Conservation (phyloP, 352 stramenopile species). For the Phytopythium vexans region DNA sequence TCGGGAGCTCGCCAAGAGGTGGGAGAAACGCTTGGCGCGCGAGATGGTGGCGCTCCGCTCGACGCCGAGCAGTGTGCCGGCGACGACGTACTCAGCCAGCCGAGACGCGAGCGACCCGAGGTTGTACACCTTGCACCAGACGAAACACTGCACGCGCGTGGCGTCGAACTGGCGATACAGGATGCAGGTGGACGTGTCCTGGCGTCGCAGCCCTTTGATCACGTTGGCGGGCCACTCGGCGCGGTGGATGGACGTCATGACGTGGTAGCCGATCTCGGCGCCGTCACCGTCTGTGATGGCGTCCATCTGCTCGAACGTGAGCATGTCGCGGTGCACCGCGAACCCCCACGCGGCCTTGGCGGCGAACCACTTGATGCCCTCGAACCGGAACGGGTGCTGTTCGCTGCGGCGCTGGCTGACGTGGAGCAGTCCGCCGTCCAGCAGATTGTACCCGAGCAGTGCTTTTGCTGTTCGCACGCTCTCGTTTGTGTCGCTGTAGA, state of each 20-base stretch:
- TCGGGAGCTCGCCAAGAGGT: constrained; percentile 17
- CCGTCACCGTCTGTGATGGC: constrained; percentile 20
- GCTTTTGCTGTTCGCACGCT: constrained; percentile 29
- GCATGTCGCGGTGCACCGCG: constrained; percentile 25
- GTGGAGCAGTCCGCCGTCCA: constrained; percentile 28
- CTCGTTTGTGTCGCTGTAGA: constrained; percentile 42
- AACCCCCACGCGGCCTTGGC: constrained; percentile 23
- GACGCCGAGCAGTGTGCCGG: constrained; percentile 33
- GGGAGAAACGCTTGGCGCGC: constrained; percentile 26
- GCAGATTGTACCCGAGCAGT: constrained; percentile 31
- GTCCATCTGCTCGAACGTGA: constrained; percentile 46
- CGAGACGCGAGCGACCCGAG: constrained; percentile 22
- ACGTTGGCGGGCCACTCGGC: constrained; percentile 36
- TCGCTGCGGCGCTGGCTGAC: constrained; percentile 24
- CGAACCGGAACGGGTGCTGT: constrained; percentile 34
- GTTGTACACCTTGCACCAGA: constrained; percentile 34
- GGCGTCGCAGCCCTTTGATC: constrained; percentile 30
- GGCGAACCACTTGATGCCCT: constrained; percentile 50
- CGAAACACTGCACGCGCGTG: constrained; percentile 32
- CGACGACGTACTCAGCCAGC: constrained; percentile 30
- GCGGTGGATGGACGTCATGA: constrained; percentile 38
- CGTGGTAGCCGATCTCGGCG: constrained; percentile 38
- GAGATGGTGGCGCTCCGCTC: constrained; percentile 15
- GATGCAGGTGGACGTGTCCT: constrained; percentile 32
- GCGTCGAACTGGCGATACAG: constrained; percentile 23